Evolutionary conservation across 768 basidiomycete species (phyloP), one percentile per base, ranked within the genome.

Genomic region (Suillus plorans): DNA sequence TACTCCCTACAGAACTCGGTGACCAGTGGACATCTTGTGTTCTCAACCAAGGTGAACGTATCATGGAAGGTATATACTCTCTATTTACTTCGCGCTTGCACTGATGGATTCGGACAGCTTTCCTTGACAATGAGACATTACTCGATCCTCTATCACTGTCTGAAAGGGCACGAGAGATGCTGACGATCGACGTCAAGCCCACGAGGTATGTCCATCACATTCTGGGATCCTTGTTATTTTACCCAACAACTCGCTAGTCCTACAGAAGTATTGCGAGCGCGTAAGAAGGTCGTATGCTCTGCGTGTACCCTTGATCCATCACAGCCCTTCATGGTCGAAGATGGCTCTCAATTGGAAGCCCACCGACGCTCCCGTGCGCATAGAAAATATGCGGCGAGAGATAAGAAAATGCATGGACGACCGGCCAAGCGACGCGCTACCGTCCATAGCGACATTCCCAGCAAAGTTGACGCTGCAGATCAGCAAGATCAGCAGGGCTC

Each of bases 321-420:
- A 25, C 79, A 81, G 31, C 92, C 92, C 0, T 74, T 86, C 16
- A 84, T 91, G 80, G 84, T 94, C 76, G 84, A 91, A 58, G 78
- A 80, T 55, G 82, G 80, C 10, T 63, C 64, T 12, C 74, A 82
- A 57, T 89, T 90, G 87, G 78, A 81, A 2, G 75, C 74, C 1
- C 92, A 94, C 72, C 73, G 79, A 41, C 76, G 76, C n/a, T 86
- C 86, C 8, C 84, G 85, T 20, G 56, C 73, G 12, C 91, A 93
- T 72, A 81, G 80, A 68, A 78, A 81, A n/a, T 74, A 84, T 47
- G 77, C 78, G 16, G 74, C 73, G 1, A 80, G 77, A 67, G 67
- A 72, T 47, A 31, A 20, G 4, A 28, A 31, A n/a, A 59, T 41
- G 37, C 57, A 58, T 18, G 39, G 57, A 6, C 9, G 5, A 22